A percentile compares a stretch with the other conserved stretches of the same genome.
Conservation (phyloP, 169 alveolate species). For the Plasmodium vinckei region DNA sequence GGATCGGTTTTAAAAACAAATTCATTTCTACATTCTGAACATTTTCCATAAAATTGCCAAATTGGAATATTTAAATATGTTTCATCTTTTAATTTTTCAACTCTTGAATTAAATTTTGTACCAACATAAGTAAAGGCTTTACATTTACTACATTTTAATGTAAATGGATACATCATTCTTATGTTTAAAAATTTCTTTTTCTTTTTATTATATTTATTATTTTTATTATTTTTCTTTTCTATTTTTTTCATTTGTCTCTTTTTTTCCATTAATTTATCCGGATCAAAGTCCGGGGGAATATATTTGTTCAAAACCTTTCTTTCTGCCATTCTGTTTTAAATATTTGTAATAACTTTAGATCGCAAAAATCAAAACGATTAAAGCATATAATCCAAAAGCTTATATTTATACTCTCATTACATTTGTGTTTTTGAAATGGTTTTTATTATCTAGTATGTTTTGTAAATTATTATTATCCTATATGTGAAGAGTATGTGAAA, state of each 20-base stretch:
- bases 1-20: slow-evolving; percentile 96
- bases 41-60: slow-evolving; percentile 97
- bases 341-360: too few relatives aligned
- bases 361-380: too few relatives aligned
- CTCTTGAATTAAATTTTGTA: slow-evolving; percentile 97
- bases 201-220: slow-evolving; percentile 76
- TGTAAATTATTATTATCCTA: too few relatives aligned
- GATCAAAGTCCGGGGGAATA: slow-evolving; percentile 99
- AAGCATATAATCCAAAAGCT: too few relatives aligned
- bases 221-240: slow-evolving; percentile 82
- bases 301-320: slow-evolving; percentile 97
- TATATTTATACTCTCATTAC: too few relatives aligned
- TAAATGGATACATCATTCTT: slow-evolving; percentile 99
- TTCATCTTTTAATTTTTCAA: slow-evolving; percentile 94
- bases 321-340: slow-evolving; percentile 94
- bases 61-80: slow-evolving; percentile 97
- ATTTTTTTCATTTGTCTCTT: slow-evolving; percentile 89
- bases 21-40: slow-evolving; percentile 96
- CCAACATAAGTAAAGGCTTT: slow-evolving; percentile 97
- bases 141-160: slow-evolving; percentile 96
- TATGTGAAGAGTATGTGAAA: too few relatives aligned
- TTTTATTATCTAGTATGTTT: too few relatives aligned
- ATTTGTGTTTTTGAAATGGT: too few relatives aligned
- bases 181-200: slow-evolving; percentile 92
- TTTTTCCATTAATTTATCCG: slow-evolving; percentile 92